Percentiles rank a stretch among this genome's conserved stretches.
phyloP scores from a whole-genome alignment of 2,329 filamentous ascomycete genomes.

The Exophiala alcalophila region DNA sequence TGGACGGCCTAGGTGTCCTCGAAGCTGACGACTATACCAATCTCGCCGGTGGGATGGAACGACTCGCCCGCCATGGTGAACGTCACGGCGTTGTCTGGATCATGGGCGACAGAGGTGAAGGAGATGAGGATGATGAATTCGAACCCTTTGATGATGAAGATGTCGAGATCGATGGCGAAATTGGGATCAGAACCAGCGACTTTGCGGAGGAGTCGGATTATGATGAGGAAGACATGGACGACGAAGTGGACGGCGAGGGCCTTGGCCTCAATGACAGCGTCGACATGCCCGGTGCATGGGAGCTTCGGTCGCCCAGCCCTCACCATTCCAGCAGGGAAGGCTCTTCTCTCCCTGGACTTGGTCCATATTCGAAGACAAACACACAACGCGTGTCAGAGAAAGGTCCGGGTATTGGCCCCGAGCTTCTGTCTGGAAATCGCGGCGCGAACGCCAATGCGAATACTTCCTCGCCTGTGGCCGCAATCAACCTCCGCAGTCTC shows the following conservation, averaged over 20 bases:
- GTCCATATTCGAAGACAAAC: slow-evolving; percentile 19
- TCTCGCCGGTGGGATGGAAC: slow-evolving; percentile 44
- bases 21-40: slow-evolving; percentile 44
- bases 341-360: slow-evolving; percentile 16
- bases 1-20: slow-evolving; percentile 26
- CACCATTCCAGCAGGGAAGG: slow-evolving; percentile 1
- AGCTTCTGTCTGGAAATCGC: neutral
- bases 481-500: slow-evolving; percentile 39
- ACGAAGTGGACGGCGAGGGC: slow-evolving; percentile 3
- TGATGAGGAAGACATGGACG: slow-evolving; percentile 19
- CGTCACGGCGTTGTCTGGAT: slow-evolving; percentile 47
- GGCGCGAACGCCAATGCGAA: too few species aligned
- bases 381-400: slow-evolving; percentile 5
- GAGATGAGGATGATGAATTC: slow-evolving; percentile 28
- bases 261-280: slow-evolving; percentile 7
- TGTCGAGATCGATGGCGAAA: slow-evolving; percentile 20
- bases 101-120: slow-evolving; percentile 30
- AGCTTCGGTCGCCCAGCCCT: slow-evolving; percentile 6
- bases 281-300: slow-evolving; percentile 22
- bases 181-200: slow-evolving; percentile 21
- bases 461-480: too few species aligned
- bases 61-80: slow-evolving; percentile 45
- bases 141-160: slow-evolving; percentile 26
- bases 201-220: slow-evolving; percentile 15
- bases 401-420: neutral